phyloP scores from a whole-genome alignment of 176 grass and related monocot species.

The Hsuehochloa calcarea region DNA sequence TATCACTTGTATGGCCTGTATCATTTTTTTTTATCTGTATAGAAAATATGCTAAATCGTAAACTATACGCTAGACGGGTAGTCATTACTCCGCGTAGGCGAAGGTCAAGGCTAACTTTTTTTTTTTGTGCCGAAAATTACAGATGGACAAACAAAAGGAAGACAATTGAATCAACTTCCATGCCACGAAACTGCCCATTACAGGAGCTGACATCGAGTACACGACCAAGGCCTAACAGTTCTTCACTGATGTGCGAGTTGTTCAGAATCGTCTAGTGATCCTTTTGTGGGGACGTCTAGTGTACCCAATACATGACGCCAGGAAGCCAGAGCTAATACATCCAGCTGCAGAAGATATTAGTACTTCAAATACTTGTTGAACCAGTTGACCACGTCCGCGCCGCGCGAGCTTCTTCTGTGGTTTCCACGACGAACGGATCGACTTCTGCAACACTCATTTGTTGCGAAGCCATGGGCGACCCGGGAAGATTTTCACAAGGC shows the following conservation, averaged over 20 bases:
- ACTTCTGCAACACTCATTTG: too few species aligned
- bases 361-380: slow-evolving; percentile 41
- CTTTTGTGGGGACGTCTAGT: too few species aligned
- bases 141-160: not conserved
- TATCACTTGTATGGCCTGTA: not conserved
- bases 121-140: not conserved
- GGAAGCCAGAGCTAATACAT: too few species aligned
- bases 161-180: not conserved
- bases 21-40: not conserved
- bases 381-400: slow-evolving; percentile 37
- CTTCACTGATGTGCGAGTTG: too few species aligned
- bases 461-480: too few species aligned
- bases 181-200: not conserved
- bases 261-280: too few species aligned
- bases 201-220: not conserved
- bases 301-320: too few species aligned
- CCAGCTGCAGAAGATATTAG: not conserved
- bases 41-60: not conserved
- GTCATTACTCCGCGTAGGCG: too few species aligned
- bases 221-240: not conserved
- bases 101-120: not conserved
- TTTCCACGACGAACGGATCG: slow-evolving; percentile 38
- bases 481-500: too few species aligned
- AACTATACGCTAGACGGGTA: not conserved
- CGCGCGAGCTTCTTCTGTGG: slow-evolving; percentile 43